Evolutionary conservation across 2,329 filamentous ascomycete species (phyloP).

Genomic region (Karstenula rhodostoma): DNA sequence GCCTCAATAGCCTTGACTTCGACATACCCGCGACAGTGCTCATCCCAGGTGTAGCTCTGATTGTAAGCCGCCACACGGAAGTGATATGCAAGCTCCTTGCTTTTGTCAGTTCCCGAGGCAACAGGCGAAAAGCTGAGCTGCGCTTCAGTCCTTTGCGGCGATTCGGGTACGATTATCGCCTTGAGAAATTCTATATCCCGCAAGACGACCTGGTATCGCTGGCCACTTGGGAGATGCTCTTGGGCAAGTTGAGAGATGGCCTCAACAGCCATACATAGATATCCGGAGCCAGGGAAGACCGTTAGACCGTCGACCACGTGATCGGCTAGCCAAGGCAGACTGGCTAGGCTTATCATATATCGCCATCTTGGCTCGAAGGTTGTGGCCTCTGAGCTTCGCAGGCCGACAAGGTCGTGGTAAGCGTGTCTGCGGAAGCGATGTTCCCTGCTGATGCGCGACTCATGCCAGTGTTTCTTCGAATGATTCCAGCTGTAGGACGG

Average conservation of each 20-base stretch:
- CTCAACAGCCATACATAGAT: constrained; percentile 13
- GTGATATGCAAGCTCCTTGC: neutral
- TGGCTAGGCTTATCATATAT: constrained; percentile 23
- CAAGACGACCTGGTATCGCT: neutral
- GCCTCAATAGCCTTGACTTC: neutral
- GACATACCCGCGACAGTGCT: constrained; percentile 4
- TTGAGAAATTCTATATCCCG: constrained; percentile 4
- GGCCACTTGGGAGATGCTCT: neutral
- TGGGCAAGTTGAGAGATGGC: constrained; percentile 3
- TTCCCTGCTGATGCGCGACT: constrained; percentile 14
- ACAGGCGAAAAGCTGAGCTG: neutral
- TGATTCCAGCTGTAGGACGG: constrained; percentile 43
- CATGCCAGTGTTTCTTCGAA: constrained; percentile 32
- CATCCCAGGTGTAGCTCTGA: neutral
- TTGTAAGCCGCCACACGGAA: neutral
- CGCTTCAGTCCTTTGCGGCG: constrained; percentile 3
- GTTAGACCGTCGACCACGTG: constrained; percentile 25
- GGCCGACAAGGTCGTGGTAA: constrained; percentile 17
- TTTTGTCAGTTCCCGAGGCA: neutral
- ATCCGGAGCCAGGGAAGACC: constrained; percentile 19
- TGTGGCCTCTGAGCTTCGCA: constrained; percentile 7
- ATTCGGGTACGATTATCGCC: constrained; percentile 4
- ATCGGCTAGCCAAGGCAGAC: constrained; percentile 21
- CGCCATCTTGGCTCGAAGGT: constrained; percentile 27
- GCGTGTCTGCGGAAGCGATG: constrained; percentile 19